A percentile compares a stretch with the other conserved stretches of the same genome.
phyloP scores from a whole-genome alignment of 805 yeast genomes.

The Sporopachydermia lactativora region DNA sequence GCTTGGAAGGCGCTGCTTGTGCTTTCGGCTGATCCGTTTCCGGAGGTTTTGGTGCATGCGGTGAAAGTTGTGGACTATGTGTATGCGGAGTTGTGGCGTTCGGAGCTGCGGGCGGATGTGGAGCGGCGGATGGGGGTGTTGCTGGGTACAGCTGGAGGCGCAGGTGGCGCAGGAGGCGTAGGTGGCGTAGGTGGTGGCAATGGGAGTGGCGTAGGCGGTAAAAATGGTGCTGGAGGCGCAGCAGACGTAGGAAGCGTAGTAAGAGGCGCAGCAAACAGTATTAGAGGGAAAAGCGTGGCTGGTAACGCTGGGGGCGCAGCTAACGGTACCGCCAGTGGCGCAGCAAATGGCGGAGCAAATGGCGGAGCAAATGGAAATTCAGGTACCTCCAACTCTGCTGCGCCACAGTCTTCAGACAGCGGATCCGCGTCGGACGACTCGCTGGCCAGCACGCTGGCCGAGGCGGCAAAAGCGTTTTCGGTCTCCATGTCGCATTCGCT shows the following conservation, averaged over 20 bases:
- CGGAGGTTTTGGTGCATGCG: slow-evolving; percentile 62
- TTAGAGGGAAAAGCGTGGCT: neutral
- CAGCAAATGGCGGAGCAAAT: neutral
- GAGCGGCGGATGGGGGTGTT: slow-evolving; percentile 19
- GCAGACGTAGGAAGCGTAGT: neutral
- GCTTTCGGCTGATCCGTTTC: slow-evolving; percentile 76
- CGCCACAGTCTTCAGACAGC: neutral
- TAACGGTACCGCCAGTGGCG: neutral
- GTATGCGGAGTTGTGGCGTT: slow-evolving; percentile 44
- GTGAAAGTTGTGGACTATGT: slow-evolving; percentile 64
- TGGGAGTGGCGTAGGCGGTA: neutral
- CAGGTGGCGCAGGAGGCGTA: neutral
- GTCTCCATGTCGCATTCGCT: neutral
- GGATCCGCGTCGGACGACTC: neutral
- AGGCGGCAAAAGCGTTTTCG: neutral
- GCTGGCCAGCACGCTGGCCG: neutral
- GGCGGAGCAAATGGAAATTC: neutral
- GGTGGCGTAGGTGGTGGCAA: neutral
- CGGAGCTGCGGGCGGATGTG: slow-evolving; percentile 53
- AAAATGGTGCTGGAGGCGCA: neutral
- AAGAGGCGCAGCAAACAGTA: too few species aligned
- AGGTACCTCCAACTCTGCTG: too few species aligned
- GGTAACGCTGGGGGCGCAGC: neutral
- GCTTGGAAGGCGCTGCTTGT: slow-evolving; percentile 78
- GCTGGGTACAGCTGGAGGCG: neutral